These are phyloP conservation scores for Vitis rupestris DNA, from an alignment of 164 flowering plant genomes.

Conservation along the genomic window DNA sequence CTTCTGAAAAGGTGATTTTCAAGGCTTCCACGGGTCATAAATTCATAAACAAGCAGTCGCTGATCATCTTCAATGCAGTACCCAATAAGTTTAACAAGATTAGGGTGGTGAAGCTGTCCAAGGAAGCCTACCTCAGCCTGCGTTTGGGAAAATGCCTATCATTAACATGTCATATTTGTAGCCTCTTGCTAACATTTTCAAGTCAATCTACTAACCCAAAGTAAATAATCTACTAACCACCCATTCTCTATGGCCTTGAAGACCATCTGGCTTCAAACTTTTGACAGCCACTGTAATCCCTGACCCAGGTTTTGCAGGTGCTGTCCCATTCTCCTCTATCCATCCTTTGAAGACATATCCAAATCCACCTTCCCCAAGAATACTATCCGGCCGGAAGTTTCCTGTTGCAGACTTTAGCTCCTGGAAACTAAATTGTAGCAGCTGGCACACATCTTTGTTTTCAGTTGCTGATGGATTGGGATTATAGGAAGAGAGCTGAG, in stretches of 20 bases:
- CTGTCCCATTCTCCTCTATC: conserved; percentile 94
- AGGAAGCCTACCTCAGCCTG: conserved; percentile 98
- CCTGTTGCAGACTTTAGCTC: conserved; percentile 93
- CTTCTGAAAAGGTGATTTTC: conserved; percentile 96
- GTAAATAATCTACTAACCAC: conserved; percentile 64
- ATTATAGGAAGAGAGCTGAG: conserved; percentile 46
- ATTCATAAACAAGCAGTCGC: conserved; percentile 88
- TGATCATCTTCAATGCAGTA: conserved; percentile 96
- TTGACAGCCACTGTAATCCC: conserved; percentile 94
- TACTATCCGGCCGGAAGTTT: conserved; percentile 91
- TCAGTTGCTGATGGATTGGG: conserved; percentile 35
- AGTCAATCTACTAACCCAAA: conserved; percentile 23
- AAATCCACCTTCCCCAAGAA: conserved; percentile 96
- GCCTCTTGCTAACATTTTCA: background rate
- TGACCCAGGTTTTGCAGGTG: conserved; percentile 90
- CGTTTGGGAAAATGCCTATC: conserved; percentile 21
- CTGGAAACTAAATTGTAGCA: conserved; percentile 73
- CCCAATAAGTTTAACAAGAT: conserved; percentile 92
- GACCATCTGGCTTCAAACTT: conserved; percentile 93
- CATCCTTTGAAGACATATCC: conserved; percentile 97
- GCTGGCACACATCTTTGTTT: conserved; percentile 36
- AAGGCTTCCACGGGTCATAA: conserved; percentile 95
- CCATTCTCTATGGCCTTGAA: conserved; percentile 99
- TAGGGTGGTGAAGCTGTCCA: conserved; percentile 93
- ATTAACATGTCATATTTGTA: conserved; percentile 8